Base-by-base conservation (phyloP, 768 basidiomycete species). In the Naematelia encephala region DNA sequence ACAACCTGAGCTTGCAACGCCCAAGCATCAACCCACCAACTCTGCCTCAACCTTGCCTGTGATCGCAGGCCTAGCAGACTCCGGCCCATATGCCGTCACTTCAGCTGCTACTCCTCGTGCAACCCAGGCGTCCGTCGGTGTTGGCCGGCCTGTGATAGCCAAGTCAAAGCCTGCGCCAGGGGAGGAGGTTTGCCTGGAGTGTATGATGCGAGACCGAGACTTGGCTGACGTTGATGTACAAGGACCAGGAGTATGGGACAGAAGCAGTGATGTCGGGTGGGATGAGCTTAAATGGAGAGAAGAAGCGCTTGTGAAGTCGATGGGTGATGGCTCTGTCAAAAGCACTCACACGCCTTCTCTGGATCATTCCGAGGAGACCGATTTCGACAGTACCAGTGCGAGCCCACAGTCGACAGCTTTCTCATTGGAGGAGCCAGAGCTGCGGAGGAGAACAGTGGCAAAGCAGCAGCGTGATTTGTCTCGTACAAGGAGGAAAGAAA, bases 121-220 rank as follows among this genome's bases (percentile, higher is more conserved):
- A 39, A 39, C 8, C 16, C 34, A 39, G 44, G 27, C 48, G 13
- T 23, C 27, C 28, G 56, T 61, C 4, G 63, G 57, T 39, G n/a
- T 51, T 11, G 66, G 54, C 54, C 49, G 62, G 45, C 63, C 57
- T 8, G 27, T 43, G 26, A 16, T 16, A 26, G 29, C 46, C 26
- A 44, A 25, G n/a, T 57, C 60, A 11, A 52, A 53, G 43, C 29
- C 21, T 11, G 64, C 68, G 4, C 76, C 72, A 39, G 68, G 72
- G 23, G 78, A 78, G 52, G 94, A 98, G 75, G 80, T 97, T 27
- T 99, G 94, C 68, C 81, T 96, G 30, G 96, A 98, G 77, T 99
- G 96, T 73, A 88, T 96, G 58, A 98, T 98, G 93, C 86, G 96
- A 28, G 96, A 99, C 77, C 85, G 94, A 72, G 96, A 99, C 74